Percentiles rank a stretch among this genome's conserved stretches.
Evolutionary conservation across 129 eudicot genomes (phyloP).

Genomic region (Arctium lappa): DNA sequence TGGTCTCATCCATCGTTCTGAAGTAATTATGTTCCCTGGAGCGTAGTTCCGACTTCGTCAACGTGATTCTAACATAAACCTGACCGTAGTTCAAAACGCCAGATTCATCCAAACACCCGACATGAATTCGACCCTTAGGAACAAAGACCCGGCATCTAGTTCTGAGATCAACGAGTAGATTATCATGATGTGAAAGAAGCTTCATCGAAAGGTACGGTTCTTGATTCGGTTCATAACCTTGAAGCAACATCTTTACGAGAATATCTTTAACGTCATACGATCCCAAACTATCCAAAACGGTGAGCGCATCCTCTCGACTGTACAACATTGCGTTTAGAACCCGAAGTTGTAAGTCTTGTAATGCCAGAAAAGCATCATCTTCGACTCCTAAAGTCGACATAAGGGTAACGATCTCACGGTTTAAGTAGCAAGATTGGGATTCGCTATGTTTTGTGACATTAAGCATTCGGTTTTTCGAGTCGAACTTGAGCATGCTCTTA

Average conservation of each 20-base stretch:
- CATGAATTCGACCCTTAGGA: slow-evolving; percentile 78
- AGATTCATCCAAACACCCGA: slow-evolving; percentile 87
- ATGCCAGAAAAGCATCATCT: slow-evolving; percentile 47
- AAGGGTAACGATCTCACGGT: slow-evolving; percentile 80
- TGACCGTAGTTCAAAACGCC: slow-evolving; percentile 85
- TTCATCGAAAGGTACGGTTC: slow-evolving; percentile 87
- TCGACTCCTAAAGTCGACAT: slow-evolving; percentile 76
- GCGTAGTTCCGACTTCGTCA: slow-evolving; percentile 53
- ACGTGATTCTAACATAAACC: slow-evolving; percentile 59
- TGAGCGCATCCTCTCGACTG: slow-evolving; percentile 58
- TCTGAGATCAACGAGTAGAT: slow-evolving; percentile 54
- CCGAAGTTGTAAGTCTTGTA: slow-evolving; percentile 57
- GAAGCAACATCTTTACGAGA: slow-evolving; percentile 60
- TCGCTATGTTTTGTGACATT: slow-evolving; percentile 81
- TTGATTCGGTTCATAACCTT: slow-evolving; percentile 63
- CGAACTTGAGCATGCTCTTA: slow-evolving; percentile 83
- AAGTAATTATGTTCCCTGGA: slow-evolving; percentile 44
- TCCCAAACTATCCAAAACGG: slow-evolving; percentile 63
- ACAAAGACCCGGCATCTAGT: slow-evolving; percentile 71
- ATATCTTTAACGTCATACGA: slow-evolving; percentile 48
- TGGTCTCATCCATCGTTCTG: slow-evolving; percentile 52
- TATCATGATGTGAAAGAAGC: slow-evolving; percentile 65
- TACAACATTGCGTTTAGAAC: slow-evolving; percentile 55
- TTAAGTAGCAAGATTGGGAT: slow-evolving; percentile 79
- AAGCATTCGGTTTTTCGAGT: slow-evolving; percentile 78